These are phyloP conservation scores for Aspergillus ibericus DNA, from an alignment of 2,329 filamentous ascomycete genomes.

Conservation along the genomic window DNA sequence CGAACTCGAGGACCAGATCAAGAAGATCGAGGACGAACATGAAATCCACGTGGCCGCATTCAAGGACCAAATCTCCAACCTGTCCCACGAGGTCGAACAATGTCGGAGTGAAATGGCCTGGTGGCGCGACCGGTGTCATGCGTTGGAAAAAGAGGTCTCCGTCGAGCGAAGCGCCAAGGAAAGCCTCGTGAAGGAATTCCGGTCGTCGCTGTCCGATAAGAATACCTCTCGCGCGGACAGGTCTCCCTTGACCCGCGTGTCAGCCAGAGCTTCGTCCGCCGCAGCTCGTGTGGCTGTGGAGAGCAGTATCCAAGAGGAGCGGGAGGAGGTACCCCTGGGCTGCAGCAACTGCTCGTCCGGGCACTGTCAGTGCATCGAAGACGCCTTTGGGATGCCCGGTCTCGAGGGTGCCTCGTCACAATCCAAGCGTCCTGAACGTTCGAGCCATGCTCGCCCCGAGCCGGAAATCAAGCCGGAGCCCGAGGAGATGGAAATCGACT, in stretches of 20 bases:
- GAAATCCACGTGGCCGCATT: conserved; percentile 51
- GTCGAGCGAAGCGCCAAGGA: conserved; percentile 45
- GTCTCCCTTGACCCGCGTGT: conserved; percentile 35
- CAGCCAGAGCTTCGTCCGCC: conserved; percentile 2
- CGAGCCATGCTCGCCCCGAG: conserved; percentile 58
- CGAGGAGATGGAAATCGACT: conserved; percentile 67
- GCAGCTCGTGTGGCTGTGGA: conserved; percentile 4
- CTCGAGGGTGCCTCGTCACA: conserved; percentile 39
- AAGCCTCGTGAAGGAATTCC: conserved; percentile 43
- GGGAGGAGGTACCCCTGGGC: conserved; percentile 50
- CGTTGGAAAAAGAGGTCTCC: conserved; percentile 63
- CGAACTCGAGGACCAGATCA: conserved; percentile 58
- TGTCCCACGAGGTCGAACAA: conserved; percentile 67
- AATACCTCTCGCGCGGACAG: conserved; percentile 32
- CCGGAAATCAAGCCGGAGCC: conserved; percentile 48
- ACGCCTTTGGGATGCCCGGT: conserved; percentile 51
- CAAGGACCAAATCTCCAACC: conserved; percentile 53
- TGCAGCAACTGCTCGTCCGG: conserved; percentile 66
- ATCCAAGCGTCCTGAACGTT: conserved; percentile 35
- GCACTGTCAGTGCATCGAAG: conserved; percentile 63
- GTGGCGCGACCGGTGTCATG: conserved; percentile 57
- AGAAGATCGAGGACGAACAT: conserved; percentile 49
- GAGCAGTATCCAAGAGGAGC: conserved; percentile 21
- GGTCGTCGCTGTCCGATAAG: conserved; percentile 30
- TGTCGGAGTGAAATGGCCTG: conserved; percentile 54